phyloP scores from a whole-genome alignment of 164 flowering plant species.

The Stephania cephalantha region DNA sequence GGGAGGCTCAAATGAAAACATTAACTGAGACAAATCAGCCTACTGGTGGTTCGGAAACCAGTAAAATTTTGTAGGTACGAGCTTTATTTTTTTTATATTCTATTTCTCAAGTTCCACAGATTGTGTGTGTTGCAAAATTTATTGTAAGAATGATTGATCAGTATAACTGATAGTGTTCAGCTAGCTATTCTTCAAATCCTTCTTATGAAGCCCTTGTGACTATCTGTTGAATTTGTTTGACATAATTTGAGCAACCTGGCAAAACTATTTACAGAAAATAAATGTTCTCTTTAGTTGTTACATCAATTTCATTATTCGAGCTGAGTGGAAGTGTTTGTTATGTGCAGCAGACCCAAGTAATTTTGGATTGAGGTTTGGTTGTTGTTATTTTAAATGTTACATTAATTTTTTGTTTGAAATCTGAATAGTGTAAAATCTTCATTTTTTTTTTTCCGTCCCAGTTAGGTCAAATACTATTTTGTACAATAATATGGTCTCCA shows the following conservation, averaged over 20 bases:
- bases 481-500: too few species aligned
- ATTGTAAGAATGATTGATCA: too few species aligned
- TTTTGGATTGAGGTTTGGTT: background rate
- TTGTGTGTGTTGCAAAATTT: background rate
- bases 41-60: background rate
- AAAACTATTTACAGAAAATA: background rate
- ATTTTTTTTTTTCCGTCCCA: too few species aligned
- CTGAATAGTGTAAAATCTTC: background rate
- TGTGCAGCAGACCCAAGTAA: background rate
- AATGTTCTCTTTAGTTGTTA: too few species aligned
- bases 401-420: background rate
- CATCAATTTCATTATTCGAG: background rate
- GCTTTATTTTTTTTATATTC: background rate
- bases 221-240: background rate
- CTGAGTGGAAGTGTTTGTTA: background rate
- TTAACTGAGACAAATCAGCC: background rate
- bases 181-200: background rate
- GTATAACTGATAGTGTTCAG: background rate
- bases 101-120: background rate
- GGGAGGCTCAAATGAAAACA: conserved; percentile 8
- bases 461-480: too few species aligned
- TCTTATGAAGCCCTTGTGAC: background rate
- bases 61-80: background rate
- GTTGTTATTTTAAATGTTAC: too few species aligned
- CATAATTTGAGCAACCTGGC: background rate